phyloP scores from a whole-genome alignment of 129 eudicot genomes.

The Sambucus nigra region DNA sequence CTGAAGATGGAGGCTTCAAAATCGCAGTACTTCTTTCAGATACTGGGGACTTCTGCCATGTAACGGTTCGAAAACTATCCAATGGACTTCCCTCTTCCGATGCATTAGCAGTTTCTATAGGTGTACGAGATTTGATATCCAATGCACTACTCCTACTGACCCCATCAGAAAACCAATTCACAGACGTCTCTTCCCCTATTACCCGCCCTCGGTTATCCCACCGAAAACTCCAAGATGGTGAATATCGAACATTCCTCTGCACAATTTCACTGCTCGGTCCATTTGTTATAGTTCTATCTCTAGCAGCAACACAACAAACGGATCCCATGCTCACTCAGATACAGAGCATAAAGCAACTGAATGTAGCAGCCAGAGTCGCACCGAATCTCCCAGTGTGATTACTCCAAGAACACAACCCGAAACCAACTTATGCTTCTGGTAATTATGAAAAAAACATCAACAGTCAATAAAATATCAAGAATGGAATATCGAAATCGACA shows the following conservation, averaged over 20 bases:
- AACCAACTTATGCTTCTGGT: constrained; percentile 12
- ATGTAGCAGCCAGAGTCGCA: constrained; percentile 13
- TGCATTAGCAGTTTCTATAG: constrained; percentile 56
- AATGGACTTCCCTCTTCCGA: constrained; percentile 95
- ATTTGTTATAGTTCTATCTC: constrained; percentile 65
- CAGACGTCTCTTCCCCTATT: constrained; percentile 78
- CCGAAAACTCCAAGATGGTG: constrained; percentile 95
- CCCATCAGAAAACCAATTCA: constrained; percentile 53
- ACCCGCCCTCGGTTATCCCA: constrained; percentile 97
- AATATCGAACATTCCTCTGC: constrained; percentile 61
- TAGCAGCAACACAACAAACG: constrained; percentile 96
- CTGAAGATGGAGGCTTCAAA: constrained; percentile 27
- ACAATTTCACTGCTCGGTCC: constrained; percentile 53
- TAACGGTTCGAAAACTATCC: constrained; percentile 53
- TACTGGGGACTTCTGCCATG: constrained; percentile 65
- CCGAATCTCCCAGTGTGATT: constrained; percentile 12
- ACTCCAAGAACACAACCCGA: constrained; percentile 14
- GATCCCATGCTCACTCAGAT: constrained; percentile 75
- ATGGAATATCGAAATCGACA: not conserved
- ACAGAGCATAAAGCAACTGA: constrained; percentile 17
- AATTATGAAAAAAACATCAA: not conserved
- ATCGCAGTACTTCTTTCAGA: constrained; percentile 35
- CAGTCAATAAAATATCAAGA: not conserved
- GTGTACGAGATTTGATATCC: constrained; percentile 60
- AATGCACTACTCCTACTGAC: constrained; percentile 35